Conservation (phyloP, 176 grass and related monocot species). For the Melocanna baccifera region DNA sequence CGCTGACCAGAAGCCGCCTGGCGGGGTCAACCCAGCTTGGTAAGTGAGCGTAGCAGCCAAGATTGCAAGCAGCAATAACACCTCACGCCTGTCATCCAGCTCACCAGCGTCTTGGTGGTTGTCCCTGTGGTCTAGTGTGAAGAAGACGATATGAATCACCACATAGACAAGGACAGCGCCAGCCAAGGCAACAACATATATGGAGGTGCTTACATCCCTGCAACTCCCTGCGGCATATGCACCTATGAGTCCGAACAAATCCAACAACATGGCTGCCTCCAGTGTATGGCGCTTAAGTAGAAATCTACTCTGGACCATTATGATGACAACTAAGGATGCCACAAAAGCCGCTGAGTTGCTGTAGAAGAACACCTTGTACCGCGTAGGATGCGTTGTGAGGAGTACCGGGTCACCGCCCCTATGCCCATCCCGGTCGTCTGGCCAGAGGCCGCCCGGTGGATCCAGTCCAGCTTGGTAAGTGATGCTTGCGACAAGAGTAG, state of each 20-base stretch:
- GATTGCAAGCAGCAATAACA: constrained; percentile 39
- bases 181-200: constrained; percentile 32
- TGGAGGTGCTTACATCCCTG: constrained; percentile 7
- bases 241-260: constrained; percentile 37
- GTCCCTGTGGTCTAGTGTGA: constrained; percentile 30
- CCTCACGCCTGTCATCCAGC: constrained; percentile 26
- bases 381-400: background rate
- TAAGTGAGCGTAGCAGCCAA: constrained; percentile 1
- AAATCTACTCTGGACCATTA: constrained; percentile 33
- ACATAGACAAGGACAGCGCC: constrained; percentile 33
- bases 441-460: constrained; percentile 54
- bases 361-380: constrained; percentile 50
- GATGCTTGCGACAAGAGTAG: constrained; percentile 44
- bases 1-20: background rate
- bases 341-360: constrained; percentile 46
- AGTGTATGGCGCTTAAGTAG: constrained; percentile 7
- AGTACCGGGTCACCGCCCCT: constrained; percentile 24
- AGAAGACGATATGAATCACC: constrained; percentile 38
- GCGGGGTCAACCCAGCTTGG: background rate
- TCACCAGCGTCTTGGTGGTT: background rate
- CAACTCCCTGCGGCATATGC: constrained; percentile 45
- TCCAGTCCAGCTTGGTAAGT: constrained; percentile 47
- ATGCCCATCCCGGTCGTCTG: background rate
- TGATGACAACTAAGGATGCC: constrained; percentile 38
- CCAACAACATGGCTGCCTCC: constrained; percentile 35